These are phyloP conservation scores for Leishmania tarentolae DNA, from an alignment of 208 protist genomes.

Conservation along the genomic window DNA sequence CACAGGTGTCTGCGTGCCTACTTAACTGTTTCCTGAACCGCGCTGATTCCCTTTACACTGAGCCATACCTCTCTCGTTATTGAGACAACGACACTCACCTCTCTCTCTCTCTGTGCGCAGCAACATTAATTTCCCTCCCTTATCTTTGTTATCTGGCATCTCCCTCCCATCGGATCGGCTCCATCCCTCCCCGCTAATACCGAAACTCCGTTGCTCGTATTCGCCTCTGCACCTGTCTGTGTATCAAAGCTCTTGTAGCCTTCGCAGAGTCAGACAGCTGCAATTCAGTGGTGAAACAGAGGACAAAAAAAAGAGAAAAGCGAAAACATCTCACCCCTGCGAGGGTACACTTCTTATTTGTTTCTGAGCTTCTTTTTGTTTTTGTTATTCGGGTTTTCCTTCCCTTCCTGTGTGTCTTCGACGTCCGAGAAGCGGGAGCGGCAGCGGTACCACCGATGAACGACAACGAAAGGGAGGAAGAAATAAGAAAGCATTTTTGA, in stretches of 20 bases:
- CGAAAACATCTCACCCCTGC: too few species aligned
- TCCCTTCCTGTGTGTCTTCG: neutral
- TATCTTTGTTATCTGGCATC: neutral
- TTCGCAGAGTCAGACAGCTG: too few species aligned
- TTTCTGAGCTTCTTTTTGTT: conserved; percentile 6
- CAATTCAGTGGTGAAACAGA: too few species aligned
- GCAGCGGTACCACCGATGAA: too few species aligned
- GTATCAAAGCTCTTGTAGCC: too few species aligned
- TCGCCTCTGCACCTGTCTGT: neutral
- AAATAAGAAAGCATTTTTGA: too few species aligned
- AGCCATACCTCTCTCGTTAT: neutral
- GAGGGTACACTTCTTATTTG: too few species aligned
- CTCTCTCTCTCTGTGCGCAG: neutral
- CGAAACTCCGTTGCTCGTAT: neutral
- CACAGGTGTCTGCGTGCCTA: too few species aligned
- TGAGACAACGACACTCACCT: neutral
- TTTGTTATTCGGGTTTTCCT: conserved; percentile 15
- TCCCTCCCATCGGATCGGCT: neutral
- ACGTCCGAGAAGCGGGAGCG: too few species aligned
- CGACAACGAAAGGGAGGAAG: too few species aligned
- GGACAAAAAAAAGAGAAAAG: too few species aligned
- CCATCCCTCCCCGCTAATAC: neutral
- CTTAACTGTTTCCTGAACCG: too few species aligned
- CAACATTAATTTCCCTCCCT: neutral
- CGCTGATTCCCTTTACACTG: neutral